Base-by-base conservation (phyloP, 805 yeast genomes). In the Metschnikowia kunwiensis region DNA sequence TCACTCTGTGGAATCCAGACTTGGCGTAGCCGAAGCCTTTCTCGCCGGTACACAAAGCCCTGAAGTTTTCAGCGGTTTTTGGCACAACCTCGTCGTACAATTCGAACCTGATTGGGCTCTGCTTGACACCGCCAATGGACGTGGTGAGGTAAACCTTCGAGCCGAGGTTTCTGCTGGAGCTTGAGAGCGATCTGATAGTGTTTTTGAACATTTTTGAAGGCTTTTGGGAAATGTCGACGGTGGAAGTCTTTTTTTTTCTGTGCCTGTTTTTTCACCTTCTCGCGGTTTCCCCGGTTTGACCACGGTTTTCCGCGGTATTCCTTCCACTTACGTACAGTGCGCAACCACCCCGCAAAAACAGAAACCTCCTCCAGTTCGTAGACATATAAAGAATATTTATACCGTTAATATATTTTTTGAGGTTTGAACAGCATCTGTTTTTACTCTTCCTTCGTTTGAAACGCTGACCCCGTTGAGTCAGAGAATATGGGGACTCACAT, bases 1-100 rank as follows among this genome's bases (percentile, higher is more conserved):
- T 80, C 33, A 87, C 78, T 43, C 89, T 74, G 63, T 84, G 93
- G 74, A 87, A 86, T 23, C 81, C 80, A 55, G 80, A 70, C 26
- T 70, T 62, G 26, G 84, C 79, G 55, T 86, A 48, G 3, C 52
- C 52, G 10, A 48, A 43, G 14, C 52, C 52, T 34, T 48, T 43
- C 24, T 48, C 88, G 36, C 79, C 51, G 23, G 62, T 69, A 33
- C 87, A 69, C 60, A 88, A 73, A 53, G 83, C 82, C 54, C 86
- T 79, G 67, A 88, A 88, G 72, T 89, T 89, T 61, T 86, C 89
- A 24, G 74, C 93, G 16, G 97, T 89, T 62, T 82, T 84, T 50
- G 91, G 96, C 25, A 82, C 91, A 34, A 78, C 85, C 16, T 78
- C 76, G 32, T 96, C 97, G 58, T 80, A 91, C 34, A 91, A 42